Evolutionary conservation across 805 yeast genomes (phyloP), one percentile per base, ranked within the genome.

Genomic region (Candida succiphila): DNA sequence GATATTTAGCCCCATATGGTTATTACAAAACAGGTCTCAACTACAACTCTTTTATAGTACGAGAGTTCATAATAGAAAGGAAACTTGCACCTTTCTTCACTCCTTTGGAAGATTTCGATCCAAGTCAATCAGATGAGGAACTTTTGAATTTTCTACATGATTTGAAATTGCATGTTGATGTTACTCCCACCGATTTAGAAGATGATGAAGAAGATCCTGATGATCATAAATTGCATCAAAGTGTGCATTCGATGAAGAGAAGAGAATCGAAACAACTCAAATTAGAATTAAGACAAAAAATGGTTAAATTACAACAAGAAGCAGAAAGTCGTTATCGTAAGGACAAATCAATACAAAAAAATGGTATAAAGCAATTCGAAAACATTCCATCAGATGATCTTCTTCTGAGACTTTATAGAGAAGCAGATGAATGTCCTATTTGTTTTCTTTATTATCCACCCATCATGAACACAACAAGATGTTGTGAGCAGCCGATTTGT

Each of bases 401-500:
- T 36, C 64, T 75, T 36, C 57, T 79, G 31, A 56, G 65, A 35
- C 58, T 89, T 16, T 89, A 89, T 60, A 61, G 74, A 34, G 60
- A 72, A 37, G 75, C 85, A 4, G 58, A 68, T 21, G 98, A 92
- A 48, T 89, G 98, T 53, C 97, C 98, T 8, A 89, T 89, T 42
- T 89, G 98, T 52, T 89, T 89, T 52, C 65, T 92, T 8, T 84
- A 70, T 51, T 87, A 79, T 56, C 96, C 97, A 1, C 66, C 71
- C 19, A 72, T 75, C 45, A 56, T 88, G 40, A 92, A 92, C 58
- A 55, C 69, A 34, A 79, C 95, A 7, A 67, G 94, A 29, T 89
- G 98, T 56, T 89, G 98, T 54, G 71, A 72, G 32, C 97, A 89
- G 54, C 88, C 94, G 2, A 87, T 89, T 16, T 92, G 98, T 58